These are phyloP conservation scores for Ganoderma lucidum DNA, from an alignment of 1,284 basidiomycete genomes.

Conservation along the genomic window DNA sequence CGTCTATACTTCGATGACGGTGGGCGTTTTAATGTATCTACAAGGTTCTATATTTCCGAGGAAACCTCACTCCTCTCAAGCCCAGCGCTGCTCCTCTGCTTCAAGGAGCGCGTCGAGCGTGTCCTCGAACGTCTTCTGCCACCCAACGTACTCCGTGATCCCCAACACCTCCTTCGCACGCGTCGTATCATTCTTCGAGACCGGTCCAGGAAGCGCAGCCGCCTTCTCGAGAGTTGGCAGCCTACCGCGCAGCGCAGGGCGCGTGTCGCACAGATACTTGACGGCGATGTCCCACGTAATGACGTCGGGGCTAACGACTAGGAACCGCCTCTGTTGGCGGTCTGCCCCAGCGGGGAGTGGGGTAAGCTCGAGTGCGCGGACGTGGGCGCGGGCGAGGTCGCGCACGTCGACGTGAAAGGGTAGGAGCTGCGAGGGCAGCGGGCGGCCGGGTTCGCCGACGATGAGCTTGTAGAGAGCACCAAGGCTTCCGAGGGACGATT, in stretches of 20 bases:
- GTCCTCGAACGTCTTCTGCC: slow-evolving; percentile 34
- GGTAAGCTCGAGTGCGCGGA: slow-evolving; percentile 7
- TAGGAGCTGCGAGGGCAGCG: background rate
- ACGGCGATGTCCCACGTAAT: background rate
- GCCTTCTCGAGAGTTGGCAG: slow-evolving; percentile 9
- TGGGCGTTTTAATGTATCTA: too few relatives aligned
- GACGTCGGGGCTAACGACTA: slow-evolving; percentile 24
- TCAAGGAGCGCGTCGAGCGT: slow-evolving; percentile 31
- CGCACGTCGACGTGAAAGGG: slow-evolving; percentile 6
- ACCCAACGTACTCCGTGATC: slow-evolving; percentile 26
- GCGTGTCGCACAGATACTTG: slow-evolving; percentile 22
- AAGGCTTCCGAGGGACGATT: slow-evolving; percentile 9
- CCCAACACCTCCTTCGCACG: slow-evolving; percentile 33
- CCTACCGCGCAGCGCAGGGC: slow-evolving; percentile 34
- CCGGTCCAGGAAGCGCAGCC: slow-evolving; percentile 4
- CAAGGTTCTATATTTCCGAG: too few relatives aligned
- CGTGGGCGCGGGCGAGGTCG: slow-evolving; percentile 10
- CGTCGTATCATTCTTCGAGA: slow-evolving; percentile 24
- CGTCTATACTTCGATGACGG: too few relatives aligned
- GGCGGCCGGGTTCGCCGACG: slow-evolving; percentile 2
- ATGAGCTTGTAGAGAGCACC: slow-evolving; percentile 21
- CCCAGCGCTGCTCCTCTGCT: slow-evolving; percentile 32
- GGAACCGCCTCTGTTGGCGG: slow-evolving; percentile 29
- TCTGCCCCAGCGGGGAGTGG: background rate
- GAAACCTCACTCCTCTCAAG: too few relatives aligned